Percentiles rank a stretch among this genome's conserved stretches.
phyloP scores from a whole-genome alignment of 352 stramenopile species.

The Globisporangium apiculatum region DNA sequence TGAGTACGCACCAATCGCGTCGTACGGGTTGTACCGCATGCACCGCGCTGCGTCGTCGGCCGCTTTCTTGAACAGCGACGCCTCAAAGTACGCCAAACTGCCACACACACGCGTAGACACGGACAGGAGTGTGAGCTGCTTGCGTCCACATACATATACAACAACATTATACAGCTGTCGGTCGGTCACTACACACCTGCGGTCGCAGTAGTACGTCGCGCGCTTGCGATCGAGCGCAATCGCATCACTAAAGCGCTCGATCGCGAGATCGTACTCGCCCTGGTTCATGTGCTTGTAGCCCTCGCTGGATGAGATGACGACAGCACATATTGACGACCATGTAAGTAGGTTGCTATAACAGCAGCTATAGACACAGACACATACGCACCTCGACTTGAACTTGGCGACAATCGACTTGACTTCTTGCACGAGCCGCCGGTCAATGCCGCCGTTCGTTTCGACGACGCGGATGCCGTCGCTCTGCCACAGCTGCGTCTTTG shows the following conservation, averaged over 20 bases:
- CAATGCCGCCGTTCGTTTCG: constrained; percentile 30
- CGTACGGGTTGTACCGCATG: constrained; percentile 91
- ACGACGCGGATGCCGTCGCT: constrained; percentile 30
- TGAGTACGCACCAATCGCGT: constrained; percentile 72
- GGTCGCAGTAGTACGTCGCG: constrained; percentile 90
- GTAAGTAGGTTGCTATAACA: neutral
- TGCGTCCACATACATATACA: constrained; percentile 1
- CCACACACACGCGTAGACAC: neutral
- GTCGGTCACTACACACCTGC: constrained; percentile 32
- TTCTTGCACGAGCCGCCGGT: constrained; percentile 47
- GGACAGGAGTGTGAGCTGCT: neutral
- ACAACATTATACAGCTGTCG: neutral
- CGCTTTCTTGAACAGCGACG: constrained; percentile 74
- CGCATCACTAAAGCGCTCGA: constrained; percentile 91
- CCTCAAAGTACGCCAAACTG: constrained; percentile 68
- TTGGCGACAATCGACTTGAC: constrained; percentile 59
- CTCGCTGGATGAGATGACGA: constrained; percentile 36
- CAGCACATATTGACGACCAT: neutral
- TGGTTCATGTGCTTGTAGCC: constrained; percentile 89
- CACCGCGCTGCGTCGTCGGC: constrained; percentile 83
- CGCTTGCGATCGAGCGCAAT: constrained; percentile 85
- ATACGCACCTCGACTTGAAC: constrained; percentile 28
- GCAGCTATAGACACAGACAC: neutral
- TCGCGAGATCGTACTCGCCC: constrained; percentile 83
- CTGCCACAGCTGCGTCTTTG: constrained; percentile 35